Conservation (phyloP, 306 rosid species). For the Ammopiptanthus mongolicus region DNA sequence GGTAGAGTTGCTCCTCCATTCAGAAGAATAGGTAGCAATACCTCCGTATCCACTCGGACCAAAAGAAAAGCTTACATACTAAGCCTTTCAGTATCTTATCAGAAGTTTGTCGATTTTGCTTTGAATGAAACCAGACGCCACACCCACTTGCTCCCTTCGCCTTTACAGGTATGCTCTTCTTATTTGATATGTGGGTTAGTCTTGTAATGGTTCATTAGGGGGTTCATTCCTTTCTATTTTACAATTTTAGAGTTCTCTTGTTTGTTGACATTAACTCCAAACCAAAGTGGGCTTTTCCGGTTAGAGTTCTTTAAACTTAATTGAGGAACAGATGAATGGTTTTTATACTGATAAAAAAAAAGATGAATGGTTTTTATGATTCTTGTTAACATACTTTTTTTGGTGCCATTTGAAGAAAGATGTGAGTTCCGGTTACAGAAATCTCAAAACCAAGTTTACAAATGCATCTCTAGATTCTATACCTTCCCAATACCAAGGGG, state of each 20-base stretch:
- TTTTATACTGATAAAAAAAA: no score
- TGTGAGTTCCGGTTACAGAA: background rate
- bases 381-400: background rate
- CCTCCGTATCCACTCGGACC: background rate
- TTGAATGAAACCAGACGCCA: slow-evolving; percentile 39
- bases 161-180: slow-evolving; percentile 25
- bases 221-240: background rate
- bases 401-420: background rate
- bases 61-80: background rate
- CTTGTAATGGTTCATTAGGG: no score
- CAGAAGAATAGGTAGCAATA: background rate
- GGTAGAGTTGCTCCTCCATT: background rate
- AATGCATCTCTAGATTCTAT: background rate
- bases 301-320: background rate
- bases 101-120: slow-evolving; percentile 37
- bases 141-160: slow-evolving; percentile 35
- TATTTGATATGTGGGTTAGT: no score
- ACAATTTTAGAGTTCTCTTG: background rate
- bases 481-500: background rate
- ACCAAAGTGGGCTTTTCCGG: background rate
- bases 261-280: background rate
- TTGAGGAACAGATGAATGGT: background rate
- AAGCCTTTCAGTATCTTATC: slow-evolving; percentile 28
- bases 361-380: background rate
- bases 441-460: background rate